Base-by-base conservation (phyloP, 345 rosid genomes). In the Eucalyptus camaldulensis region DNA sequence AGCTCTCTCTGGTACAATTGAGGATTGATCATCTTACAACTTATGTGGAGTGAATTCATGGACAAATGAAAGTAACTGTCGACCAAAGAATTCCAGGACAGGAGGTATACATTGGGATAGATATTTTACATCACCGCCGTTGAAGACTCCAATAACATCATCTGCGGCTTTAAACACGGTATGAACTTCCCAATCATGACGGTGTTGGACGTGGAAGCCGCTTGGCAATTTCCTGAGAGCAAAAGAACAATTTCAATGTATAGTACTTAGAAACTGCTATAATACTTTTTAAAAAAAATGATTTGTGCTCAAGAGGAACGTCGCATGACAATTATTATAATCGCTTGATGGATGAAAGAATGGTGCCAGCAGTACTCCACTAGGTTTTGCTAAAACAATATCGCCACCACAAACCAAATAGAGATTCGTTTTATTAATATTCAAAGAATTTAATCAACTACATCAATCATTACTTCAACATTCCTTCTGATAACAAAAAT, bases 141-240 rank as follows among this genome's bases (percentile, higher is more conserved):
- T 51, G 40, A 87, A 3, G 49, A 85, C 58, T 88, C 83, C 83
- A 43, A 67, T 37, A 88, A 88, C 56, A 67, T 67, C 83, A 62
- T 16, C 15, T 15, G 56, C 8, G 53, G 29, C 54, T 72, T 37
- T 67, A 31, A 17, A 40, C 37, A 10, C 15, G 7, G 37, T 9
- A 50, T 22, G 17, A 40, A 25, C 62, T 65, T 65, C 45, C 53
- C 10, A 33, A 92, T 94, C 93, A 96, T 89, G 96, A 93, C 14
- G 93, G 11, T 2, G 94, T 89, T 67, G 97, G 97, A 25, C 96
- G 96, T n/a, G 97, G 99, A 47, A 97, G 96, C 86, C 99, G 93
- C 91, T 96, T 96, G 22, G 96, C 99, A 67, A 97, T 96, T 96
- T 97, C 99, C 99, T 97, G 97, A 87, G 89, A 92, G 56, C 33